Evolutionary conservation across 2,329 filamentous ascomycete species (phyloP).

Genomic region (Pseudogymnoascus sp.): DNA sequence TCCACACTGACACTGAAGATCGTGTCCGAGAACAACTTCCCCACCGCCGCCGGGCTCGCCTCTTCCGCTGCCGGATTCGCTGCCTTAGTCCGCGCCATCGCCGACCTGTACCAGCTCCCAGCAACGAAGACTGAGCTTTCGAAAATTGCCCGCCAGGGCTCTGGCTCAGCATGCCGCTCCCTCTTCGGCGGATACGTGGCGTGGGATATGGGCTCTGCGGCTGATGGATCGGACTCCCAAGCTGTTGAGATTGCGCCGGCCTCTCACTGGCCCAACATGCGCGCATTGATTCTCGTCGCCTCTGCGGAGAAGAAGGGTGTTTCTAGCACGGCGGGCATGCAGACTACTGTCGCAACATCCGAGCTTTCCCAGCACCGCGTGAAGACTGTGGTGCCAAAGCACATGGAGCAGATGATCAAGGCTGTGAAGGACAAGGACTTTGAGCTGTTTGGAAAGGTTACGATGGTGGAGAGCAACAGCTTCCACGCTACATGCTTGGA

Average conservation of each 20-base stretch:
- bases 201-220: conserved; percentile 71
- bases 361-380: conserved; percentile 76
- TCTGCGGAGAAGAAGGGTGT: conserved; percentile 95
- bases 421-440: conserved; percentile 76
- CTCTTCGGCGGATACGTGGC: conserved; percentile 94
- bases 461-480: conserved; percentile 93
- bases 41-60: conserved; percentile 84
- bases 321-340: conserved; percentile 88
- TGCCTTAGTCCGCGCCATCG: conserved; percentile 73
- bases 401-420: conserved; percentile 79
- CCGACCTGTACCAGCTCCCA: conserved; percentile 81
- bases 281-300: conserved; percentile 81
- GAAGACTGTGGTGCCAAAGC: conserved; percentile 64
- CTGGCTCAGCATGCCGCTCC: conserved; percentile 86
- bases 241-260: conserved; percentile 84
- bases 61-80: conserved; percentile 64
- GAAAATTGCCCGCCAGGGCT: conserved; percentile 84
- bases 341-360: conserved; percentile 87
- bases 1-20: conserved; percentile 70
- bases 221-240: conserved; percentile 76
- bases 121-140: conserved; percentile 76
- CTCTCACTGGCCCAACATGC: conserved; percentile 92
- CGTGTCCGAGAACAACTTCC: conserved; percentile 98
- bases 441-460: conserved; percentile 75
- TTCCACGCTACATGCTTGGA: conserved; percentile 95